Percentiles rank a stretch among this genome's conserved stretches.
These are phyloP conservation scores for Colletotrichum agaves DNA, from an alignment of 2,329 filamentous ascomycete genomes.

Conservation along the genomic window DNA sequence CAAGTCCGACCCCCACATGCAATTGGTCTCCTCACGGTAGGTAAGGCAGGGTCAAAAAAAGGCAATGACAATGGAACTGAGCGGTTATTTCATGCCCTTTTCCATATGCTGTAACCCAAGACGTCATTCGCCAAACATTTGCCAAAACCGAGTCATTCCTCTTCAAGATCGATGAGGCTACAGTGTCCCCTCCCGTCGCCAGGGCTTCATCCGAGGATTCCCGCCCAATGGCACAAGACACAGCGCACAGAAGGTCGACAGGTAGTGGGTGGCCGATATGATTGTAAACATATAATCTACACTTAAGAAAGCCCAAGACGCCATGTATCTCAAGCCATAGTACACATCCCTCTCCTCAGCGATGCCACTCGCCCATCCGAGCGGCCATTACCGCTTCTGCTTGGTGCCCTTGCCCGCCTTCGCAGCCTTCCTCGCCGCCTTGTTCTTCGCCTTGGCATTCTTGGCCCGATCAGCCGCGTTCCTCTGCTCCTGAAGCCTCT, in stretches of 20 bases:
- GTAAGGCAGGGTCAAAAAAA: not conserved
- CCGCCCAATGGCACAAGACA: too few species aligned
- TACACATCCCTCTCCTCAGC: not conserved
- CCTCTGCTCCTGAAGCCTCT: slow-evolving; percentile 43
- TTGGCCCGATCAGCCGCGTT: slow-evolving; percentile 42
- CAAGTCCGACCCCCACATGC: not conserved
- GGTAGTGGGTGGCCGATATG: slow-evolving; percentile 16
- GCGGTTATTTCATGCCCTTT: not conserved
- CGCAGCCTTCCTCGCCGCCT: slow-evolving; percentile 48
- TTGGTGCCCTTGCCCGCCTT: slow-evolving; percentile 46
- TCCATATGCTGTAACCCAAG: not conserved
- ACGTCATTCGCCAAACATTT: too few species aligned
- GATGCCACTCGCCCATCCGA: not conserved
- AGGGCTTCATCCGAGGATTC: too few species aligned
- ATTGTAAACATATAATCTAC: slow-evolving; percentile 37
- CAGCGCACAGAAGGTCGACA: not conserved
- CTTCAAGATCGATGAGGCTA: too few species aligned
- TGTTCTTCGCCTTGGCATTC: slow-evolving; percentile 49
- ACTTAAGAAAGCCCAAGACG: slow-evolving; percentile 21
- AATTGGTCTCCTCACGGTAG: too few species aligned
- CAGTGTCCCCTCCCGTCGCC: too few species aligned
- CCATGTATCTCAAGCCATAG: not conserved
- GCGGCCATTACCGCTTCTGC: slow-evolving; percentile 41
- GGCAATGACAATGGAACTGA: not conserved
- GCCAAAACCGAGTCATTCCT: too few species aligned